These are phyloP conservation scores for Kingdonia uniflora DNA, from an alignment of 164 flowering plant species.

Conservation along the genomic window DNA sequence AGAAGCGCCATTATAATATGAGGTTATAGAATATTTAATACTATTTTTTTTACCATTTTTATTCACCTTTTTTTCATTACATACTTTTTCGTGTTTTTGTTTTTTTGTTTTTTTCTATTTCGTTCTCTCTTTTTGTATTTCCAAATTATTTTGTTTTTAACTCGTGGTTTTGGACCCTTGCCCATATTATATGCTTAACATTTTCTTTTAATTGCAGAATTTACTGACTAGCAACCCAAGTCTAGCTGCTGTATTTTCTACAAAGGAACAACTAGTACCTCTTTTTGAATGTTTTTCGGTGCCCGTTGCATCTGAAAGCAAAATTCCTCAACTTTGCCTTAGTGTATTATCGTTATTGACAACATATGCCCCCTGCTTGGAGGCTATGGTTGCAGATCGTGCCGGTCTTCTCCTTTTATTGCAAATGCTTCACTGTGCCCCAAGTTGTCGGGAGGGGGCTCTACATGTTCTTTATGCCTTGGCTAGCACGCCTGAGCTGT, in stretches of 20 bases:
- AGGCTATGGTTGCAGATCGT: constrained; percentile 97
- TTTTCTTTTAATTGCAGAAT: constrained; percentile 46
- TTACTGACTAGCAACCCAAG: constrained; percentile 70
- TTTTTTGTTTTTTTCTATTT: neutral
- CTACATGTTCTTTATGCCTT: constrained; percentile 97
- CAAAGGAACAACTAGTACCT: constrained; percentile 85
- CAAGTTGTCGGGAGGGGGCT: constrained; percentile 89
- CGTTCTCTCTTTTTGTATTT: no score
- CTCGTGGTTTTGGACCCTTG: no score
- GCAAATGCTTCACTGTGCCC: constrained; percentile 88
- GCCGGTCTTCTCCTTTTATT: constrained; percentile 78
- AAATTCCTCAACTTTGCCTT: constrained; percentile 82
- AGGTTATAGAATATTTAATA: no score
- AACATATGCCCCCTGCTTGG: constrained; percentile 86
- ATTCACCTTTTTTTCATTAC: no score
- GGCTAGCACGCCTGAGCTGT: constrained; percentile 98
- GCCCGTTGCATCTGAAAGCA: constrained; percentile 54
- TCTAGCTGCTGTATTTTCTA: constrained; percentile 76
- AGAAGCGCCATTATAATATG: no score
- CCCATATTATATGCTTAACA: no score
- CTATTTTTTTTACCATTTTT: no score
- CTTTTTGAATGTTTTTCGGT: constrained; percentile 93
- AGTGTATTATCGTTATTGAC: constrained; percentile 83
- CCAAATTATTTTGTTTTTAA: no score
- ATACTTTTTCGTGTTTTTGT: neutral